Base-by-base conservation (phyloP, 306 rosid genomes). In the Quercus engelmannii region DNA sequence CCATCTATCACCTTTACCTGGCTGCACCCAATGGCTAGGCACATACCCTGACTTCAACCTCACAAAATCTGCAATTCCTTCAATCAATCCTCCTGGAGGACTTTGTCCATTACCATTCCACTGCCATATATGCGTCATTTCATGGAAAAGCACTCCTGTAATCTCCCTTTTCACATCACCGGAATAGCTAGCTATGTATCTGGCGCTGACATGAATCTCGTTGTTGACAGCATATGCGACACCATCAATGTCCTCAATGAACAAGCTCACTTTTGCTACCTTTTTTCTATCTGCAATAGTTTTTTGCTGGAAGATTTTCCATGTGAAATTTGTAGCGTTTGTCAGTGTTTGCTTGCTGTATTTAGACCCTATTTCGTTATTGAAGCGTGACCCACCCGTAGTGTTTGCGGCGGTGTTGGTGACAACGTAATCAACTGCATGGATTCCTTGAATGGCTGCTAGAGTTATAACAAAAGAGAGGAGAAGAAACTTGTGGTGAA, bases 1-100 rank as follows among this genome's bases (percentile, higher is more conserved):
- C 91, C 91, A 87, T 0, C 14, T 4, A 14, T 55, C 15, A 5
- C 91, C 89, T 7, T 18, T 49, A 0, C 89, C 89, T 0, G 85
- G 55, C 9, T 20, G 43, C 14, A 18, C 81, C 87, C 87, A 87
- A 3, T 13, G 43, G 0, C 14, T 14, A 0, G 80, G 61, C 5
- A 71, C 82, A 5, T 68, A 87, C 4, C 86, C 85, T 1, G 87
- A 69, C 61, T 80, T 87, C 76, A 86, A 58, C 82, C 87, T 83
- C 80, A 86, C 80, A 33, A 72, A 89, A 62, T 89, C 90, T 0
- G 89, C 92, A 2, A 87, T 79, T 49, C 89, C 87, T 74, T 89
- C 89, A 0, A 79, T 73, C 75, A 87, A 69, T 26, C 78, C 86
- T 0, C 38, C 20, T 0, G 90, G 90, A n/a, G 86, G 46, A 41